Conservation (phyloP, 768 basidiomycete species). For the Boletus coccyginus region DNA sequence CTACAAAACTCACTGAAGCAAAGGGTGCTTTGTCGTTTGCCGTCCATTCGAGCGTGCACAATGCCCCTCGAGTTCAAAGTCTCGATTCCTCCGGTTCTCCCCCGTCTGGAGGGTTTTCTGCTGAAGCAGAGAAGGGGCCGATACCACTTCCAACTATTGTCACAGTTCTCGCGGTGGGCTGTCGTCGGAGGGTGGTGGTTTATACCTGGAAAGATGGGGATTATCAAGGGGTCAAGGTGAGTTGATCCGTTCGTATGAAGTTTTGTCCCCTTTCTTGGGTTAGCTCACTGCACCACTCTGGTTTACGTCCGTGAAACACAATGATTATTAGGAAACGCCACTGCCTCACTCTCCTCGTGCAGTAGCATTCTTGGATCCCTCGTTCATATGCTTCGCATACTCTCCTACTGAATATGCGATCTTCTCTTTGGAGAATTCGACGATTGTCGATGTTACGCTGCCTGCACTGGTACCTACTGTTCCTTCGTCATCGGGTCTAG, state of each 20-base stretch:
- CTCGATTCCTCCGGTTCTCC: conserved; percentile 12
- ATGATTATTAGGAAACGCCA: conserved; percentile 59
- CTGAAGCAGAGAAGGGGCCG: conserved; percentile 14
- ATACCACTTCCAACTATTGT: conserved; percentile 61
- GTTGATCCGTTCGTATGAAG: conserved; percentile 4
- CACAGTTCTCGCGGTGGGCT: conserved; percentile 83
- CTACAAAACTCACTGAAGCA: conserved; percentile 70
- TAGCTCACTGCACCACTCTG: not conserved
- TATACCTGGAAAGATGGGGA: conserved; percentile 89
- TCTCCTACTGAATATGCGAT: conserved; percentile 65
- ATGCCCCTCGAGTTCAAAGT: conserved; percentile 32
- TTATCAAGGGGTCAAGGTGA: conserved; percentile 65
- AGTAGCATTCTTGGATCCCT: conserved; percentile 67
- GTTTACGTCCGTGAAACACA: not conserved
- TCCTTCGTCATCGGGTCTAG: conserved; percentile 31
- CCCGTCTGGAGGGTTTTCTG: conserved; percentile 6
- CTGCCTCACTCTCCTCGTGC: conserved; percentile 90
- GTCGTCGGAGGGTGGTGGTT: conserved; percentile 77
- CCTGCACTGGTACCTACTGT: conserved; percentile 39
- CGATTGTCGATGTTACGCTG: conserved; percentile 51
- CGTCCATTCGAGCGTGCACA: conserved; percentile 59
- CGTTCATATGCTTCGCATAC: conserved; percentile 72
- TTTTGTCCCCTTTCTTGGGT: not conserved
- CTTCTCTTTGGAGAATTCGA: conserved; percentile 61
- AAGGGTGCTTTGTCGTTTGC: conserved; percentile 85